Base-by-base conservation (phyloP, 495 filamentous ascomycete genomes). In the Penicillium silybi region DNA sequence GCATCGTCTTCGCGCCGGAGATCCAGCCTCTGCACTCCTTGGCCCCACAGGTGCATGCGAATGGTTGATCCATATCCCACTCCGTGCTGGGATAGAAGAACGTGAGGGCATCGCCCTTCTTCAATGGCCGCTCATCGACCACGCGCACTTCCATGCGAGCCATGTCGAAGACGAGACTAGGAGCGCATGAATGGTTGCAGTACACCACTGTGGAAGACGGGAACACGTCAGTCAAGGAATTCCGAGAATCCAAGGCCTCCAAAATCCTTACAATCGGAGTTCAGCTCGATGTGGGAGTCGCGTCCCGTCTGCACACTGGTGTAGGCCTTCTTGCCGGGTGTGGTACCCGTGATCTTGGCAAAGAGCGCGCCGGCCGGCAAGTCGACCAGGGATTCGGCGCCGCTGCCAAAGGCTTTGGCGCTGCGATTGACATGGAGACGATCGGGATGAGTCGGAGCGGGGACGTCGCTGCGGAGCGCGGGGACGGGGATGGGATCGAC, bases 71-170 rank as follows among this genome's bases (percentile, higher is more conserved):
- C 86, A 89, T 89, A 50, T 77, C 59, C 84, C 84, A 90, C 67
- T 90, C 87, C 4, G 85, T 85, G 48, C 80, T 85, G 6, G 87
- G 87, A 62, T 90, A 90, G 71, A 90, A 90, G 75, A 88, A 89
- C 48, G 86, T 89, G 39, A 89, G 65, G 48, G 83, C 79, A 46
- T 89, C 81, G 29, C 85, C 86, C 2, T 56, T 61, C 43, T 76
- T 66, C 56, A 75, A 46, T 22, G 87, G 72, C 32, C 79, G 78
- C 16, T 77, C 69, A 11, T 79, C 79, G 3, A 69, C 67, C 0
- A 81, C 86, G 15, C 86, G 73, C 57, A 90, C 73, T 57, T 80
- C 78, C 70, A 82, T 76, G 55, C 73, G 74, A 39, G 62, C 62
- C 73, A 84, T 89, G 66, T 90, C 86, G 64, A 90, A 89, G 48